These are phyloP conservation scores for Spinellus fusiger DNA, from an alignment of 192 early-diverging fungal genomes.

Conservation along the genomic window DNA sequence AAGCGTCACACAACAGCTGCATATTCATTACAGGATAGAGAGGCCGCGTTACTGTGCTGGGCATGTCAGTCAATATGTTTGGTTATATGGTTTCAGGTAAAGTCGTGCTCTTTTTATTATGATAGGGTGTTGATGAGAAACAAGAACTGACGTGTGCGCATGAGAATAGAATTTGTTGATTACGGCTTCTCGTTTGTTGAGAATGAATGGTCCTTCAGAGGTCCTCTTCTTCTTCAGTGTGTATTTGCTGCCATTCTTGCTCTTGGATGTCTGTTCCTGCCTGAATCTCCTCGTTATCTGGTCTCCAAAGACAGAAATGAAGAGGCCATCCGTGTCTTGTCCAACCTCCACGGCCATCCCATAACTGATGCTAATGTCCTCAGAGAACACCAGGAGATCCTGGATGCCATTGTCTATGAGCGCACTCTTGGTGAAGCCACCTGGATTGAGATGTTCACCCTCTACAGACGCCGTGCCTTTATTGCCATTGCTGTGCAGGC, in stretches of 20 bases:
- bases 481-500: slow-evolving; percentile 19
- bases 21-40: slow-evolving; percentile 9
- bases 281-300: slow-evolving; percentile 82
- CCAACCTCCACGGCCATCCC: slow-evolving; percentile 1
- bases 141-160: too few relatives aligned
- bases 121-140: too few relatives aligned
- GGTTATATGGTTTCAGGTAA: slow-evolving; percentile 10
- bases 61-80: slow-evolving; percentile 19
- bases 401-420: slow-evolving; percentile 37
- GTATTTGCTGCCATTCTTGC: slow-evolving; percentile 71
- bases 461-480: slow-evolving; percentile 11
- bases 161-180: slow-evolving; percentile 36
- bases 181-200: slow-evolving; percentile 43
- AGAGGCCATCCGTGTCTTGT: slow-evolving; percentile 57
- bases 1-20: neutral
- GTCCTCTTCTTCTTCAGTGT: slow-evolving; percentile 76
- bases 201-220: slow-evolving; percentile 57
- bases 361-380: slow-evolving; percentile 39
- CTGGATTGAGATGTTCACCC: slow-evolving; percentile 33
- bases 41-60: slow-evolving; percentile 13
- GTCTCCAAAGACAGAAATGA: slow-evolving; percentile 53
- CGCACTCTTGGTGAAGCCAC: slow-evolving; percentile 26
- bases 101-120: too few relatives aligned
- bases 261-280: slow-evolving; percentile 64
- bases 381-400: slow-evolving; percentile 62